Base-by-base conservation (phyloP, 257 asterid genomes). In the Voacanga thouarsii region DNA sequence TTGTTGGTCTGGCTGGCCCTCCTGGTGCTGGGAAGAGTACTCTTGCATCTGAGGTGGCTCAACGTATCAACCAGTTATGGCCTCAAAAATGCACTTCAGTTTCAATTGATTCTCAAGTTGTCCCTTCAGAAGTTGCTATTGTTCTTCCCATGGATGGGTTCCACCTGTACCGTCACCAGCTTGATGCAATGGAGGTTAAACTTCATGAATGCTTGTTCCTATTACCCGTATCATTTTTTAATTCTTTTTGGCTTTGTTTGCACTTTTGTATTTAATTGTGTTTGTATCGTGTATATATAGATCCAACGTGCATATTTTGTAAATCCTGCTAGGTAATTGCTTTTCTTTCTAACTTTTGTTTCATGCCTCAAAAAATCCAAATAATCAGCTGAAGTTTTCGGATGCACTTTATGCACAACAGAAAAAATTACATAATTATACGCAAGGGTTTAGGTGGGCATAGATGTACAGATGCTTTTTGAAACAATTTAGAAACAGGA, bases 11-110 rank as follows among this genome's bases (percentile, higher is more conserved):
- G 55, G 96, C 96, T 87, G 99, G 99, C 50, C 96, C 98, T 39
- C 99, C 99, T 70, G 99, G 99, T 80, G 88, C 97, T 77, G 99
- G 99, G 59, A 95, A 95, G 85, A 89, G 93, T 85, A 93, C 98
- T 55, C 67, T 95, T 76, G 98, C 99, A 72, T 86, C 85, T 75
- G 84, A 89, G 86, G 94, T 95, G 72, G 97, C 85, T 81, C 78
- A 47, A 51, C 90, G 90, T 80, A 90, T 93, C 86, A 95, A 93
- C 85, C 81, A 86, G 88, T 80, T 95, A 77, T 95, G 99, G 99
- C 83, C 88, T 72, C 90, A 87, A 57, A 89, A 82, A 69, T 86
- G 90, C 24, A 56, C 80, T 77, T 83, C 79, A 79, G 82, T 89
- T 84, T 82, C 78, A 82, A 81, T 89, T 85, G 97, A 90, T 87